Conservation (phyloP, 805 yeast genomes). For the Phaffomyces thermotolerans region DNA sequence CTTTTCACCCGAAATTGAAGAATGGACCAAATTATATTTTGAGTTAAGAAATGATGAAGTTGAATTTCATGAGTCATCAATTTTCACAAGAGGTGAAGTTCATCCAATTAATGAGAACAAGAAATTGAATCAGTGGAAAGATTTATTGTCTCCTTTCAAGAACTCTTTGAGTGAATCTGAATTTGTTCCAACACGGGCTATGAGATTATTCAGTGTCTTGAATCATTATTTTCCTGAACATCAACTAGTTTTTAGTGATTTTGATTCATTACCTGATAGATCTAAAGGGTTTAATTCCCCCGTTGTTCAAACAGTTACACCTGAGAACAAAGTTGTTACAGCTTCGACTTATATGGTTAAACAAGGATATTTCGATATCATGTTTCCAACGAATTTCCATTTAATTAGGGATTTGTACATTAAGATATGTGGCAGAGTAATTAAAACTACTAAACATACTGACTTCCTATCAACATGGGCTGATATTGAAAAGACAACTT, state of each 20-base stretch:
- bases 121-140: slow-evolving; percentile 32
- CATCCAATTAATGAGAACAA: slow-evolving; percentile 59
- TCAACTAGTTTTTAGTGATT: slow-evolving; percentile 67
- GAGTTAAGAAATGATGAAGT: slow-evolving; percentile 28
- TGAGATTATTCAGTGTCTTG: slow-evolving; percentile 58
- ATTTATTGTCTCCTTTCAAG: slow-evolving; percentile 55
- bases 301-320: slow-evolving; percentile 70
- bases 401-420: slow-evolving; percentile 55
- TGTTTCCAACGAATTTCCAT: slow-evolving; percentile 77
- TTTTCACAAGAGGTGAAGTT: slow-evolving; percentile 15
- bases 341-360: slow-evolving; percentile 71
- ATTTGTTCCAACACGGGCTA: slow-evolving; percentile 70
- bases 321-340: slow-evolving; percentile 54
- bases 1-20: slow-evolving; percentile 54
- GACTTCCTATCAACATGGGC: slow-evolving; percentile 69
- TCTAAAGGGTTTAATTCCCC: slow-evolving; percentile 62
- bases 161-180: slow-evolving; percentile 63
- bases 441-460: slow-evolving; percentile 48
- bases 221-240: slow-evolving; percentile 68
- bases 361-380: slow-evolving; percentile 80
- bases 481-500: slow-evolving; percentile 55
- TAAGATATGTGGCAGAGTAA: slow-evolving; percentile 53
- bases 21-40: slow-evolving; percentile 48
- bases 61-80: slow-evolving; percentile 1
- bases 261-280: slow-evolving; percentile 36